Evolutionary conservation across 208 protist genomes (phyloP).

Genomic region (Trypanosoma brucei): DNA sequence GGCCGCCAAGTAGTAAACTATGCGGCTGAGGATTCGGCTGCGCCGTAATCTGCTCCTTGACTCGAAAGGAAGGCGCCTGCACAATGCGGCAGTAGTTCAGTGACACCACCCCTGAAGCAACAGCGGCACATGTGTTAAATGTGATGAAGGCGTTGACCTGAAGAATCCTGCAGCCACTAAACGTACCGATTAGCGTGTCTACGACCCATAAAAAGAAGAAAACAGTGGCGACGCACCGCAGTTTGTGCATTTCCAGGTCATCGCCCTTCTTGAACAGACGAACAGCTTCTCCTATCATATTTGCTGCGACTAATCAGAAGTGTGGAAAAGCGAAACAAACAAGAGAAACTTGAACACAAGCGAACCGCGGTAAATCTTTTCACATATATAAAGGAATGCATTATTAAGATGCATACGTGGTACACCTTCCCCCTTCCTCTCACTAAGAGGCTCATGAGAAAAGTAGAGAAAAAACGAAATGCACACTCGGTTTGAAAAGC

Average conservation of each 20-base stretch:
- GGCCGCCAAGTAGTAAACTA: not conserved
- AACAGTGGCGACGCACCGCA: slow-evolving; percentile 6
- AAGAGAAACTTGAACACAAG: no score
- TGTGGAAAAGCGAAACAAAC: not conserved
- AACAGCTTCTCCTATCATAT: slow-evolving; percentile 21
- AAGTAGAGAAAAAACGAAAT: no score
- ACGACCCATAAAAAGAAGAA: slow-evolving; percentile 42
- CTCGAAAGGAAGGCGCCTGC: not conserved
- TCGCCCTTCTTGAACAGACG: slow-evolving; percentile 22
- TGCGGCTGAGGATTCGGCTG: not conserved
- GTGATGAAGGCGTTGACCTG: slow-evolving; percentile 36
- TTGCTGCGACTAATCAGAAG: not conserved
- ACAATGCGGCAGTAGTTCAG: slow-evolving; percentile 8
- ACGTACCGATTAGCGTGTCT: slow-evolving; percentile 30
- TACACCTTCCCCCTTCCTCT: no score
- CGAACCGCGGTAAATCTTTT: no score
- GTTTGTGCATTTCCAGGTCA: slow-evolving; percentile 20
- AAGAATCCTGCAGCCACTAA: slow-evolving; percentile 31
- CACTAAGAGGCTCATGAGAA: no score
- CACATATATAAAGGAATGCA: no score
- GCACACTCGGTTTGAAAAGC: no score
- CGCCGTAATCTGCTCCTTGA: not conserved
- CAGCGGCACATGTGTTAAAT: slow-evolving; percentile 36
- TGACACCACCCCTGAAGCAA: slow-evolving; percentile 34
- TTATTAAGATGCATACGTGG: no score